phyloP scores from a whole-genome alignment of 441 rosid genomes.

The Bocquillonia castaneifolia region DNA sequence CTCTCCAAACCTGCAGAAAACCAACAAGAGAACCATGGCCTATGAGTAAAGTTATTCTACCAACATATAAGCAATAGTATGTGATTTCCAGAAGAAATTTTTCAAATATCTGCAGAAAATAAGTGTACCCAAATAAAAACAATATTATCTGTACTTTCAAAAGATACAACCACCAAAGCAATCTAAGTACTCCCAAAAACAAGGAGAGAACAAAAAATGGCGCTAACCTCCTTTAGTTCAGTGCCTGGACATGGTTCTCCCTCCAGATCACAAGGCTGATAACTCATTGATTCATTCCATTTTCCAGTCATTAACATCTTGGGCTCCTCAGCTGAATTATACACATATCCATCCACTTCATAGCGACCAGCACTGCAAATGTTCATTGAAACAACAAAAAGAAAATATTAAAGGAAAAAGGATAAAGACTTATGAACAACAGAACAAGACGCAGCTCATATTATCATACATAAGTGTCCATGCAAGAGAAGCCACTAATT shows the following conservation, averaged over 20 bases:
- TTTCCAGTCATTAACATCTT: constrained; percentile 95
- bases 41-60: not conserved
- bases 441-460: not conserved
- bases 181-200: not conserved
- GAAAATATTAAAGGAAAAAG: not conserved
- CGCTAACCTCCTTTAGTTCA: constrained; percentile 66
- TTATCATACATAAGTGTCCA: not conserved
- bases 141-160: not conserved
- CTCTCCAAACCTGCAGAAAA: constrained; percentile 70
- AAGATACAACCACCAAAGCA: not conserved
- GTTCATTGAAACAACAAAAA: not conserved
- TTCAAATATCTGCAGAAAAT: not conserved
- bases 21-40: constrained; percentile 5
- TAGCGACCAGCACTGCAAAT: constrained; percentile 85
- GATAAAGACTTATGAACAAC: not conserved
- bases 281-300: constrained; percentile 87
- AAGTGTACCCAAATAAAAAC: not conserved
- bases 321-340: constrained; percentile 84
- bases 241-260: constrained; percentile 94
- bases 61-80: too few species aligned
- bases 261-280: constrained; percentile 88
- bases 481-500: not conserved
- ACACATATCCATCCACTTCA: constrained; percentile 97
- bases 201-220: not conserved
- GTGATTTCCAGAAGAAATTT: not conserved